phyloP scores from a whole-genome alignment of 768 basidiomycete species.

The Lentinula sp. region DNA sequence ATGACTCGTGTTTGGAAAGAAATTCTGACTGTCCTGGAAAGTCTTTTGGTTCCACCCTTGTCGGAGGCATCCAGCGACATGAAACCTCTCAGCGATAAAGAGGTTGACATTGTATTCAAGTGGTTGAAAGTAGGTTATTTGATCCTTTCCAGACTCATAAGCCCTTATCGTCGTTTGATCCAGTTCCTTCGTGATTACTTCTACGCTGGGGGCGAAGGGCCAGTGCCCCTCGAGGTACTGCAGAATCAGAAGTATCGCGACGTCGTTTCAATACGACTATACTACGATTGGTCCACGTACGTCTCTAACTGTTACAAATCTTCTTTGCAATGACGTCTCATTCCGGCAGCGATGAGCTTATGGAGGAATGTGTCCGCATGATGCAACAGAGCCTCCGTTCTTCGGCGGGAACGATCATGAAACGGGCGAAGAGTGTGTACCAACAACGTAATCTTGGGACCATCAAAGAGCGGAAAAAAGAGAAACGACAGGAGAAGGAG shows the following conservation, averaged over 20 bases:
- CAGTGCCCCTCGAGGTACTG: constrained; percentile 75
- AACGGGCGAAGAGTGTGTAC: constrained; percentile 90
- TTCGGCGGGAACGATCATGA: constrained; percentile 64
- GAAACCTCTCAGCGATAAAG: constrained; percentile 90
- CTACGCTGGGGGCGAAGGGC: constrained; percentile 89
- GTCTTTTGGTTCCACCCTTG: constrained; percentile 84
- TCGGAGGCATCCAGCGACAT: constrained; percentile 82
- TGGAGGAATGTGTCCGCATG: constrained; percentile 94
- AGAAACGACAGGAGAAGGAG: constrained; percentile 80
- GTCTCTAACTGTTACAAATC: constrained; percentile 16
- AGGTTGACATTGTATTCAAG: constrained; percentile 98
- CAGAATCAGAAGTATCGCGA: constrained; percentile 96
- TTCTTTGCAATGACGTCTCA: background rate
- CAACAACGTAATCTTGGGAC: constrained; percentile 93
- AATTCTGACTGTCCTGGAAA: constrained; percentile 79
- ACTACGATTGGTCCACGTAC: constrained; percentile 95
- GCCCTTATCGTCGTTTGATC: background rate
- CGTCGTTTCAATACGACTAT: constrained; percentile 81
- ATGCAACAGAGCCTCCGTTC: constrained; percentile 84
- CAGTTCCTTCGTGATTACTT: constrained; percentile 95
- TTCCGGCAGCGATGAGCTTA: constrained; percentile 59
- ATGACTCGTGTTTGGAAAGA: constrained; percentile 97
- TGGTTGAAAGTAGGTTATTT: constrained; percentile 74
- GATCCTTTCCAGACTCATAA: background rate
- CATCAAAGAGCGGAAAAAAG: constrained; percentile 88